A percentile compares a stretch with the other conserved stretches of the same genome.
These are phyloP conservation scores for Xylaria sp. DNA, from an alignment of 2,329 filamentous ascomycete genomes.

Conservation along the genomic window DNA sequence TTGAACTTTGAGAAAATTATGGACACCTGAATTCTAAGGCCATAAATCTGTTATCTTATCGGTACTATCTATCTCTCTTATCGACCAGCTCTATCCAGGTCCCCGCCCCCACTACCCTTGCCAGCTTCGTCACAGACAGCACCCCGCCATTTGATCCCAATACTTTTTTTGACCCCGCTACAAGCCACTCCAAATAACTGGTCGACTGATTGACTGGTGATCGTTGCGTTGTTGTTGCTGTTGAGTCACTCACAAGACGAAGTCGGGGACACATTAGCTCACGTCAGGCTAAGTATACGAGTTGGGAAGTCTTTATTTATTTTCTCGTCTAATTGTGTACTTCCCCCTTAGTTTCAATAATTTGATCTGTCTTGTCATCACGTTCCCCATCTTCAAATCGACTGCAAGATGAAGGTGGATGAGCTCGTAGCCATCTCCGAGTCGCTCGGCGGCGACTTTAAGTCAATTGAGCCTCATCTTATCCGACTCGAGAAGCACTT, in stretches of 20 bases:
- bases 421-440: slow-evolving; percentile 64
- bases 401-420: slow-evolving; percentile 65
- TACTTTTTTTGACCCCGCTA: slow-evolving; percentile 42
- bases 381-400: not conserved
- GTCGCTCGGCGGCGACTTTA: slow-evolving; percentile 76
- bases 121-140: slow-evolving; percentile 11
- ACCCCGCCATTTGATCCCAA: slow-evolving; percentile 36
- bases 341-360: not conserved
- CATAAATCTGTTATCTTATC: slow-evolving; percentile 31
- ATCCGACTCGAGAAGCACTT: slow-evolving; percentile 87
- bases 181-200: slow-evolving; percentile 36
- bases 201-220: slow-evolving; percentile 8
- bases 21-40: slow-evolving; percentile 37
- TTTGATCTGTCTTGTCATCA: not conserved
- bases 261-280: slow-evolving; percentile 3
- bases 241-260: slow-evolving; percentile 35
- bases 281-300: slow-evolving; percentile 1
- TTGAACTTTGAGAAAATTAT: slow-evolving; percentile 30
- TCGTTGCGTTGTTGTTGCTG: slow-evolving; percentile 3
- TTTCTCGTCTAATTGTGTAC: slow-evolving; percentile 2
- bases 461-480: slow-evolving; percentile 79
- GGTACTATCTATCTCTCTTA: slow-evolving; percentile 13
- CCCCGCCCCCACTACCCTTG: not conserved
- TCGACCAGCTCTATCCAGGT: slow-evolving; percentile 1
- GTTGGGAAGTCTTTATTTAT: not conserved